Evolutionary conservation across 768 basidiomycete genomes (phyloP).

Genomic region (Lanmaoa pseudosensibilis): DNA sequence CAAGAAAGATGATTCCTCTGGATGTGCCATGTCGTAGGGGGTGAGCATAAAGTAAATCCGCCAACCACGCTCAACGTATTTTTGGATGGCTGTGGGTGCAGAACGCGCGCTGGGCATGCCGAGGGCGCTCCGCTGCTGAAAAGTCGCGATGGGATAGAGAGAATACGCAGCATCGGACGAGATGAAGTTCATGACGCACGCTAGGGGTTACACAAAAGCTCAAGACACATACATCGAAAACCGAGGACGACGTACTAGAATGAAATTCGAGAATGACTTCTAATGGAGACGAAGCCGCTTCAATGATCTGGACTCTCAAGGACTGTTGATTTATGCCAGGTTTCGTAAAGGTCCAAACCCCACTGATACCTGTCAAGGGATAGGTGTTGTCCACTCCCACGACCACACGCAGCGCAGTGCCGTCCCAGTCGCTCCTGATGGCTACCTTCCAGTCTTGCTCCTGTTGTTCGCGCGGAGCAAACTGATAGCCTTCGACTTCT

Average conservation of each 20-base stretch:
- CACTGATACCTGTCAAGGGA: constrained; percentile 2
- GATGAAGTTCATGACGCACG: constrained; percentile 38
- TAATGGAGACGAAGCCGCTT: constrained; percentile 16
- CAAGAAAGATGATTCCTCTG: constrained; percentile 19
- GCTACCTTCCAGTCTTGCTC: constrained; percentile 12
- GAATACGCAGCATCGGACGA: constrained; percentile 41
- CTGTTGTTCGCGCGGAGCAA: constrained; percentile 23
- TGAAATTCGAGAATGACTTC: constrained; percentile 46
- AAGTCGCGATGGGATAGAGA: constrained; percentile 43
- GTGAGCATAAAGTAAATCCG: constrained; percentile 7
- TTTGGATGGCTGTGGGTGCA: constrained; percentile 19
- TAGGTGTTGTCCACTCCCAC: no score
- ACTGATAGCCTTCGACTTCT: constrained; percentile 32
- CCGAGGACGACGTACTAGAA: constrained; percentile 37
- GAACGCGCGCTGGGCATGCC: constrained; percentile 6
- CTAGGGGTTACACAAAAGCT: neutral
- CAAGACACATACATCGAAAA: constrained; percentile 13
- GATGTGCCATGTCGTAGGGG: neutral
- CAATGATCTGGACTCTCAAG: constrained; percentile 44
- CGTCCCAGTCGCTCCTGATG: constrained; percentile 18
- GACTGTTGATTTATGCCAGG: neutral
- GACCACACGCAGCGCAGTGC: constrained; percentile 13
- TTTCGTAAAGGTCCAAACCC: constrained; percentile 29
- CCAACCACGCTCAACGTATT: constrained; percentile 41
- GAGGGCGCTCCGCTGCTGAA: constrained; percentile 34